A percentile compares a stretch with the other conserved stretches of the same genome.
Conservation (phyloP, 176 grass and related monocot genomes). For the Oryza longistaminata region DNA sequence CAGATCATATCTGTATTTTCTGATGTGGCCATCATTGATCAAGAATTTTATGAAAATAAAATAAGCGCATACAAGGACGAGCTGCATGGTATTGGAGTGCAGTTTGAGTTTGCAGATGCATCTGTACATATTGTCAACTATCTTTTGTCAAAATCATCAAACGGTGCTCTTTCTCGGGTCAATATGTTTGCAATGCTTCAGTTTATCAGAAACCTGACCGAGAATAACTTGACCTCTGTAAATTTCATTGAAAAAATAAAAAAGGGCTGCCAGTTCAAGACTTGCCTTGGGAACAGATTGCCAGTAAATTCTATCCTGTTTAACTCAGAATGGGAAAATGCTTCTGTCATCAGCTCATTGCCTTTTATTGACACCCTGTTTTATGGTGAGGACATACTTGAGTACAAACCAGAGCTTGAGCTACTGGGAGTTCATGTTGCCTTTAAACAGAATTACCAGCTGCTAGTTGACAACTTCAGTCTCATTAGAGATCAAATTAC, state of each 20-base stretch:
- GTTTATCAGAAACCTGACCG: slow-evolving; percentile 41
- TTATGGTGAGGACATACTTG: slow-evolving; percentile 42
- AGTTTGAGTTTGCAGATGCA: no score
- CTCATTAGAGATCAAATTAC: slow-evolving; percentile 29
- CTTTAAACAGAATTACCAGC: slow-evolving; percentile 45
- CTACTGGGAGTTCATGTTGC: slow-evolving; percentile 47
- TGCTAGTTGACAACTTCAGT: slow-evolving; percentile 45
- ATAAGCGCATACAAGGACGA: no score
- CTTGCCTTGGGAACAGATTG: slow-evolving; percentile 31
- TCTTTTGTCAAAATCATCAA: neutral
- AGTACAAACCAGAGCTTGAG: slow-evolving; percentile 44
- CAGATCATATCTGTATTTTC: no score
- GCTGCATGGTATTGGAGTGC: no score
- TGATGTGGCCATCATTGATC: no score
- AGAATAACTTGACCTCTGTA: neutral
- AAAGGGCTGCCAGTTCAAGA: slow-evolving; percentile 41
- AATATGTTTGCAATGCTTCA: slow-evolving; percentile 46
- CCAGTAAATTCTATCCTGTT: slow-evolving; percentile 39
- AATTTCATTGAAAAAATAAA: slow-evolving; percentile 36
- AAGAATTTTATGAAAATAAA: no score
- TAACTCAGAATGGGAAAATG: slow-evolving; percentile 27
- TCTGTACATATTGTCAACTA: no score
- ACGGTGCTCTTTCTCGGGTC: slow-evolving; percentile 2
- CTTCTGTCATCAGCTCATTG: slow-evolving; percentile 45
- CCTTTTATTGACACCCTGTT: slow-evolving; percentile 46